Conservation (phyloP, 108 stramenopile species). For the Skeletonema marinoi region DNA sequence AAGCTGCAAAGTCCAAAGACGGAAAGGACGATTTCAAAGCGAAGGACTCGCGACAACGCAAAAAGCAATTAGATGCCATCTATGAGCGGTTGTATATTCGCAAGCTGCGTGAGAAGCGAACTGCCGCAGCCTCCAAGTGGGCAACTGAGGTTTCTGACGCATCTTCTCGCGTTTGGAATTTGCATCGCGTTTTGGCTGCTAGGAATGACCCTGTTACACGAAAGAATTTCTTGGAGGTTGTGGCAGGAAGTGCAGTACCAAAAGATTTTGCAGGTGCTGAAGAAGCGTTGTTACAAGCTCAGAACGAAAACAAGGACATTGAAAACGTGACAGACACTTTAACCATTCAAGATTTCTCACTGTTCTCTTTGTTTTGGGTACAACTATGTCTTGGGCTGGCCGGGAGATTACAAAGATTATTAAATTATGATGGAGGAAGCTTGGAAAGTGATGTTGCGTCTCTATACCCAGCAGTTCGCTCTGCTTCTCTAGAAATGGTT, state of each 20-base stretch:
- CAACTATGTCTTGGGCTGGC: conserved; percentile 66
- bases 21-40: conserved; percentile 52
- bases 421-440: conserved; percentile 70
- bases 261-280: conserved; percentile 43
- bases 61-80: conserved; percentile 59
- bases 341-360: conserved; percentile 39
- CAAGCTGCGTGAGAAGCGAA: conserved; percentile 68
- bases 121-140: conserved; percentile 64
- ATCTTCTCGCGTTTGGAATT: conserved; percentile 69
- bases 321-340: background rate
- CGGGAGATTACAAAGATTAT: conserved; percentile 57
- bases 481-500: conserved; percentile 74
- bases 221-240: conserved; percentile 77
- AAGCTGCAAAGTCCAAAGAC: conserved; percentile 41
- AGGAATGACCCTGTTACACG: conserved; percentile 79
- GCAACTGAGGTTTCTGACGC: conserved; percentile 59
- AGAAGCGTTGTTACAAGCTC: conserved; percentile 22
- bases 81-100: conserved; percentile 54
- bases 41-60: conserved; percentile 47
- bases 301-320: conserved; percentile 57
- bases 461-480: conserved; percentile 77
- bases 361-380: conserved; percentile 81
- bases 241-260: conserved; percentile 57
- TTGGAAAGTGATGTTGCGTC: conserved; percentile 69
- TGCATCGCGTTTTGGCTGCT: conserved; percentile 76